Conservation (phyloP, 371 early-diverging fungal species). For the Lichtheimia hyalospora region DNA sequence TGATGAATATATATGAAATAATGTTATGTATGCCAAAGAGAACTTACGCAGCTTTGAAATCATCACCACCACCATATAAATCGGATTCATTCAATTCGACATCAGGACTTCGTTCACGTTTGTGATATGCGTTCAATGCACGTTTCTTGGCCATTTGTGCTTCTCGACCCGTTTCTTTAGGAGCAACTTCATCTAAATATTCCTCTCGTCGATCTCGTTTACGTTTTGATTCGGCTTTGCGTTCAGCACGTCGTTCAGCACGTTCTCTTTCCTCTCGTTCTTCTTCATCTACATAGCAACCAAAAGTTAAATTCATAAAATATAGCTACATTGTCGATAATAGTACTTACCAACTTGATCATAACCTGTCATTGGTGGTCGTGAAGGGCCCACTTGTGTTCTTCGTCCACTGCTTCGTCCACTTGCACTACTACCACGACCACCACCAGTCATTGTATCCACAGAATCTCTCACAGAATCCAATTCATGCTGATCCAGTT, state of each 20-base stretch:
- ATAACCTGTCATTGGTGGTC: constrained; percentile 24
- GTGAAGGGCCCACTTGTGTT: constrained; percentile 31
- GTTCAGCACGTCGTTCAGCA: constrained; percentile 17
- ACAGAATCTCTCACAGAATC: constrained; percentile 62
- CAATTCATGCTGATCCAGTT: constrained; percentile 56
- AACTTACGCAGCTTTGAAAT: constrained; percentile 47
- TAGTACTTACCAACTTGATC: constrained; percentile 16
- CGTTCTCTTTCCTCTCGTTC: constrained; percentile 57
- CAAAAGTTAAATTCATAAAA: too few species aligned
- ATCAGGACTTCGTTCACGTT: constrained; percentile 73
- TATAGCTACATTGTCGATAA: too few species aligned
- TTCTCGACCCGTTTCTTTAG: constrained; percentile 80
- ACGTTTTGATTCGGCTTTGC: constrained; percentile 53
- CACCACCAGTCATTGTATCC: constrained; percentile 57
- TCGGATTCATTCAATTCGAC: constrained; percentile 74
- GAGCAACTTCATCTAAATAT: constrained; percentile 79
- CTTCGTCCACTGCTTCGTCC: constrained; percentile 3
- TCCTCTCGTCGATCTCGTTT: constrained; percentile 57
- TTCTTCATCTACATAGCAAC: constrained; percentile 41
- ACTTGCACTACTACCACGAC: too few species aligned
- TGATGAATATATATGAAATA: not conserved
- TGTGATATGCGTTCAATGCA: constrained; percentile 63
- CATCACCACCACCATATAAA: constrained; percentile 72
- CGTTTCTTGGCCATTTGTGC: constrained; percentile 68
- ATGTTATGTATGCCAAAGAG: not conserved